Percentiles rank a stretch among this genome's conserved stretches.
These are phyloP conservation scores for Vanrija sp. DNA, from an alignment of 1,284 basidiomycete species.

Conservation along the genomic window DNA sequence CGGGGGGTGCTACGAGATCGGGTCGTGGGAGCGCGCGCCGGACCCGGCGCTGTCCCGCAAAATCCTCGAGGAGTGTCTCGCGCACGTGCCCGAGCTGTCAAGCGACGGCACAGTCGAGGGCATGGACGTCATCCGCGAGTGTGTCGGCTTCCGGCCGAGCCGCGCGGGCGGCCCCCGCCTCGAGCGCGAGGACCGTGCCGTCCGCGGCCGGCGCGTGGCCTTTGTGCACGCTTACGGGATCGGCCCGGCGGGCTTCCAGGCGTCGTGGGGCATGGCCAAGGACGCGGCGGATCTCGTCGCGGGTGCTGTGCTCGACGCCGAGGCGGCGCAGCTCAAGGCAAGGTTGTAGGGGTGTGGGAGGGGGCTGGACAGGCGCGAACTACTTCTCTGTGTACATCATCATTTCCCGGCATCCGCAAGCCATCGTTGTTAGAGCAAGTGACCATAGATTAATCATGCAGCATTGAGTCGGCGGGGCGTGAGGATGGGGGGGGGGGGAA, in stretches of 20 bases:
- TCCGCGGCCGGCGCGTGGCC: constrained; percentile 3
- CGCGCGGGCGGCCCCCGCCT: constrained; percentile 16
- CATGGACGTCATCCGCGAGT: constrained; percentile 19
- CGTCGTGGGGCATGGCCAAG: constrained; percentile 33
- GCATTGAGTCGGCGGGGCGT: too few relatives aligned
- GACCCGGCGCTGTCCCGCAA: constrained; percentile 9
- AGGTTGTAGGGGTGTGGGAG: too few relatives aligned
- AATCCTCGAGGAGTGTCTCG: constrained; percentile 20
- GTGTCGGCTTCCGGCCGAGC: constrained; percentile 20
- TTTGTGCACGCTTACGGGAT: constrained; percentile 29
- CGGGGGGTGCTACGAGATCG: constrained; percentile 24
- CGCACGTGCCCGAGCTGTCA: constrained; percentile 15
- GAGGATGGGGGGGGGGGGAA: too few relatives aligned
- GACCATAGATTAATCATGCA: too few relatives aligned
- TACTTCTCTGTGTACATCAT: too few relatives aligned
- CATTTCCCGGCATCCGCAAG: too few relatives aligned
- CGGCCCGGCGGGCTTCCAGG: constrained; percentile 41
- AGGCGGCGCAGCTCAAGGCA: too few relatives aligned
- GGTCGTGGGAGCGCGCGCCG: constrained; percentile 9
- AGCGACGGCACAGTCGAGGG: constrained; percentile 15
- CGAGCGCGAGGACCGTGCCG: constrained; percentile 10
- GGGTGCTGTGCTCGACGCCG: not conserved
- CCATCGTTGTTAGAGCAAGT: too few relatives aligned
- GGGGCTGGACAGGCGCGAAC: too few relatives aligned
- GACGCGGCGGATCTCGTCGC: constrained; percentile 30